Percentiles rank a stretch among this genome's conserved stretches.
These are phyloP conservation scores for Starmerella bombi DNA, from an alignment of 805 yeast genomes.

Conservation along the genomic window DNA sequence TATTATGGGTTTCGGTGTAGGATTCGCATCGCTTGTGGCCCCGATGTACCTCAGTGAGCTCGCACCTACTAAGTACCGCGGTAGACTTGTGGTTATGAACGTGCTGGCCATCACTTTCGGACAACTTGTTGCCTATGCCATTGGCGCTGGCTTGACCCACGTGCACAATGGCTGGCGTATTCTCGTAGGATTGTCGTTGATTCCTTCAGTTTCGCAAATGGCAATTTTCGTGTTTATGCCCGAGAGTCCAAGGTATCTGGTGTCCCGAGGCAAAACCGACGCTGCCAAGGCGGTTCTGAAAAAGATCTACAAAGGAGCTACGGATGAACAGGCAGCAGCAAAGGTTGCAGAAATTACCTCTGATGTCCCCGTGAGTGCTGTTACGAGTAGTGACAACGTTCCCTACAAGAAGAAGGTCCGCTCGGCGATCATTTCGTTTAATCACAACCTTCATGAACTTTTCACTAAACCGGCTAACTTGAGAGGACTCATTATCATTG, in stretches of 20 bases:
- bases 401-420: constrained; percentile 13
- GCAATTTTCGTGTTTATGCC: constrained; percentile 73
- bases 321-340: constrained; percentile 48
- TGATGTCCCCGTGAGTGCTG: constrained; percentile 21
- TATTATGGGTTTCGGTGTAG: constrained; percentile 92
- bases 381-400: constrained; percentile 18
- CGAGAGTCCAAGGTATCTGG: constrained; percentile 85
- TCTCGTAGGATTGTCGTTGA: constrained; percentile 76
- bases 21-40: constrained; percentile 86
- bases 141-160: constrained; percentile 43
- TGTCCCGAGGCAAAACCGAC: constrained; percentile 52
- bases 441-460: constrained; percentile 24
- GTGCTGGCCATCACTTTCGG: constrained; percentile 90
- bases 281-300: constrained; percentile 54
- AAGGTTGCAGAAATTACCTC: constrained; percentile 44
- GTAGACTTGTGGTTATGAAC: constrained; percentile 77
- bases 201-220: constrained; percentile 74
- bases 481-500: constrained; percentile 78
- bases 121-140: constrained; percentile 84
- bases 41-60: constrained; percentile 85
- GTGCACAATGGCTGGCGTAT: constrained; percentile 86
- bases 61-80: constrained; percentile 85
- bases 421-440: constrained; percentile 23
- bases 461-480: constrained; percentile 43
- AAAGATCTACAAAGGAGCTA: constrained; percentile 48